Base-by-base conservation (phyloP, 345 rosid species). In the Brassica rapa region DNA sequence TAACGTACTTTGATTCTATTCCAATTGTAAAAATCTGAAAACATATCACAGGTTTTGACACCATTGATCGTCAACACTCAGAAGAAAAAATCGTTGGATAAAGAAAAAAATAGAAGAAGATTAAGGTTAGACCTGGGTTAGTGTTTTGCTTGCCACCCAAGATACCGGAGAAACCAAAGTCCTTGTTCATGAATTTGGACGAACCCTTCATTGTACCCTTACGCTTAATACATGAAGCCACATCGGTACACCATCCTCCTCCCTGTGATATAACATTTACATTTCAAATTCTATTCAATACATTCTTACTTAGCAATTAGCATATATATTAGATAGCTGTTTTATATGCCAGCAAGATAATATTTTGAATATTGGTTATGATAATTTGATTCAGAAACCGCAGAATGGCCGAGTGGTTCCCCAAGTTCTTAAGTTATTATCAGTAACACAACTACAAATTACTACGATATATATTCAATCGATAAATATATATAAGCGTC, bases 221-320 rank as follows among this genome's bases (percentile, higher is more conserved):
- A 19, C 99, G 93, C 25, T 60, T 29, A 72, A 69, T 84, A 72
- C 99, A 94, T 15, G 74, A 79, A 37, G 87, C 83, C 3, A 82
- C 74, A 24, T 85, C 86, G 62, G 87, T 86, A 86, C 99, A 94
- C 99, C 99, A 94, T 73, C 96, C 96, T 76, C 98, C 98, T 82
- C 98, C 98, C 98, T 94, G 56, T 9, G 2, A 43, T 14, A 56
- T 21, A 56, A 25, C 71, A 29, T 62, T 62, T 24, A 35, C 64
- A 62, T 8, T 33, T 30, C 27, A 27, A n/a, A 56, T 57, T 67
- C 6, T 4, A 21, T 61, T 68, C 19, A n/a, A 10, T 8, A 23
- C 9, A 11, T 9, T 67, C 4, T 19, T 56, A 56, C 53, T 65
- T 25, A 32, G n/a, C 8, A 51, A 15, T 51, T 12, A 59, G 15